Conservation (phyloP, 78 protist genomes). For the Dictyostelium intermedium region DNA sequence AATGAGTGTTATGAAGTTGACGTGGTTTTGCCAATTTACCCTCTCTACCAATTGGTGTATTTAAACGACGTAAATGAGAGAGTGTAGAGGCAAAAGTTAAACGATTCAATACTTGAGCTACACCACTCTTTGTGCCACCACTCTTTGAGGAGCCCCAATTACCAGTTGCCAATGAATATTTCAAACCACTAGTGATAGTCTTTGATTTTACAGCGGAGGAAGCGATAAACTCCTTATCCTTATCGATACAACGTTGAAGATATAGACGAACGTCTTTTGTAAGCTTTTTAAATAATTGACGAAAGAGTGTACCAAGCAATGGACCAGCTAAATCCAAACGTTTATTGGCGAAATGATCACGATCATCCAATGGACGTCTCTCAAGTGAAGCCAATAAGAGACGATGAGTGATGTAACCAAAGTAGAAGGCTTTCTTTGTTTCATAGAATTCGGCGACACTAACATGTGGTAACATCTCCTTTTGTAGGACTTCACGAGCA, state of each 20-base stretch:
- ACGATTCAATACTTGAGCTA: conserved; percentile 96
- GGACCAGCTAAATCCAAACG: conserved; percentile 86
- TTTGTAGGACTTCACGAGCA: conserved; percentile 88
- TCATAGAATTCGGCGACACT: conserved; percentile 89
- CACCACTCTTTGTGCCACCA: conserved; percentile 97
- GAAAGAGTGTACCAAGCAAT: conserved; percentile 94
- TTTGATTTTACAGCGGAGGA: conserved; percentile 14
- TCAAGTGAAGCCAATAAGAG: conserved; percentile 88
- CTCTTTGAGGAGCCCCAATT: conserved; percentile 99
- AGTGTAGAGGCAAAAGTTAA: conserved; percentile 97
- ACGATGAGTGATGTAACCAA: conserved; percentile 93
- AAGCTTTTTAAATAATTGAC: conserved; percentile 96
- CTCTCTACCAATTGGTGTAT: conserved; percentile 98
- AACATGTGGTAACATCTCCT: conserved; percentile 95
- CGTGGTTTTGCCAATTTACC: conserved; percentile 98
- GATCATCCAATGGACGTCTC: conserved; percentile 59
- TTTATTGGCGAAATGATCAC: conserved; percentile 73
- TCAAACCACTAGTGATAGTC: conserved; percentile 94
- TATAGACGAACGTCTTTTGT: conserved; percentile 81
- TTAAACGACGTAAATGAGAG: conserved; percentile 99
- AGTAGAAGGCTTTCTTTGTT: conserved; percentile 89
- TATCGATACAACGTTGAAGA: conserved; percentile 51
- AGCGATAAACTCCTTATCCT: conserved; percentile 78
- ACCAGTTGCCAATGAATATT: conserved; percentile 96
- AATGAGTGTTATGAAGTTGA: conserved; percentile 98